Evolutionary conservation across 768 basidiomycete species (phyloP).

Genomic region (Amanita jacksonii): DNA sequence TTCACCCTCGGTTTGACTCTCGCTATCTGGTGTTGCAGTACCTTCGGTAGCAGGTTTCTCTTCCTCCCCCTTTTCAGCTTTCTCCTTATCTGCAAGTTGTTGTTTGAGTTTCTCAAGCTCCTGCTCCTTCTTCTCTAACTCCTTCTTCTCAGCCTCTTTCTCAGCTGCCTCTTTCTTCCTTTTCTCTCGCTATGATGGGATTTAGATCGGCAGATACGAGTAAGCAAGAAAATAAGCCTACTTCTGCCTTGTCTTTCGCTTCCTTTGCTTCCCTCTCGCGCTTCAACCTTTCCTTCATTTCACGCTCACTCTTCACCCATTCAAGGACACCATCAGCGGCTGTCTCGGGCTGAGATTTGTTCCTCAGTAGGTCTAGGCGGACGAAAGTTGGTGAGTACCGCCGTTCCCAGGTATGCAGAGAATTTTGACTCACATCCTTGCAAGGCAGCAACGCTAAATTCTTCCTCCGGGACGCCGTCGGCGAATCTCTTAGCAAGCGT

Average conservation of each 20-base stretch:
- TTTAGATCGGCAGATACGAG: no score
- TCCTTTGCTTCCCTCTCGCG: slow-evolving; percentile 69
- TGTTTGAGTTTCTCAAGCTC: slow-evolving; percentile 45
- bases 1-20: slow-evolving; percentile 20
- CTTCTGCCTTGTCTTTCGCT: slow-evolving; percentile 55
- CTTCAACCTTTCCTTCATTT: slow-evolving; percentile 63
- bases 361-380: slow-evolving; percentile 75
- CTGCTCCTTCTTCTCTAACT: slow-evolving; percentile 55
- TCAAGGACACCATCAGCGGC: slow-evolving; percentile 56
- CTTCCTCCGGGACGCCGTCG: slow-evolving; percentile 72
- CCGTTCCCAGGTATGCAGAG: neutral
- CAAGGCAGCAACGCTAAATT: slow-evolving; percentile 83
- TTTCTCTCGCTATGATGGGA: slow-evolving; percentile 35
- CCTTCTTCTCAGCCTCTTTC: slow-evolving; percentile 52
- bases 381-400: slow-evolving; percentile 8
- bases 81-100: slow-evolving; percentile 44
- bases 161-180: slow-evolving; percentile 44
- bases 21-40: slow-evolving; percentile 16
- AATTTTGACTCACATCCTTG: slow-evolving; percentile 80
- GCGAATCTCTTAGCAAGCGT: slow-evolving; percentile 72
- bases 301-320: slow-evolving; percentile 72
- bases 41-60: slow-evolving; percentile 17
- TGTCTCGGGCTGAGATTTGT: slow-evolving; percentile 74
- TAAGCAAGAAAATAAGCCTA: slow-evolving; percentile 28
- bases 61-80: slow-evolving; percentile 20